Conservation (phyloP, 441 rosid species). For the Erysimum pusillum region DNA sequence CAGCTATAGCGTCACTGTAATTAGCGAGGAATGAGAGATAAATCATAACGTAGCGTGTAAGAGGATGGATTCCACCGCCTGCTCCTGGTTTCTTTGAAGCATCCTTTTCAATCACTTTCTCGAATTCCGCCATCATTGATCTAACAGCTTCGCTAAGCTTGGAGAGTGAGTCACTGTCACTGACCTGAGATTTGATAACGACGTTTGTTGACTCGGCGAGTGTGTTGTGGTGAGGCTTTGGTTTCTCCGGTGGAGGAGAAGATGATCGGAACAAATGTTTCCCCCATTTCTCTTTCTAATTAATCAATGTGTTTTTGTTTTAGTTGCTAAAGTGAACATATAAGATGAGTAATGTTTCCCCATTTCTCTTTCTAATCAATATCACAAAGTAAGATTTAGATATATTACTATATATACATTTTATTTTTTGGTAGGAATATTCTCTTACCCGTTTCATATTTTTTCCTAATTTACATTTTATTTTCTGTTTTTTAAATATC, state of each 20-base stretch:
- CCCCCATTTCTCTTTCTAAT: constrained; percentile 27
- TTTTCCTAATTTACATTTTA: too few species aligned
- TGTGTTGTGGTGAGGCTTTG: constrained; percentile 40
- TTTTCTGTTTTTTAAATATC: too few species aligned
- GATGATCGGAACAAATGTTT: constrained; percentile 41
- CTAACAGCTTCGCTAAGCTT: constrained; percentile 57
- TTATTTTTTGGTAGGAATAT: too few species aligned
- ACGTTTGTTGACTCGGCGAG: constrained; percentile 55
- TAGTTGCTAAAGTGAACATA: too few species aligned
- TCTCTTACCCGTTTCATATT: too few species aligned
- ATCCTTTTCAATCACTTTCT: constrained; percentile 59
- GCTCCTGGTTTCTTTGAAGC: constrained; percentile 51
- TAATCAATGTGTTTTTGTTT: too few species aligned
- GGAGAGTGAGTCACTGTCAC: constrained; percentile 57
- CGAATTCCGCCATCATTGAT: constrained; percentile 55
- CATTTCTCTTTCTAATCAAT: too few species aligned
- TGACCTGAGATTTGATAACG: constrained; percentile 58
- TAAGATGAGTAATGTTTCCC: too few species aligned
- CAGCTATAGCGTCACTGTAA: constrained; percentile 60
- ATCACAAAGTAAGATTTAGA: too few species aligned
- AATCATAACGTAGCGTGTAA: constrained; percentile 61
- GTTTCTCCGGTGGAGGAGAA: constrained; percentile 39
- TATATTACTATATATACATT: too few species aligned
- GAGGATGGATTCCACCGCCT: constrained; percentile 66
- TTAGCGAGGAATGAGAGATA: constrained; percentile 70